These are phyloP conservation scores for Fusarium multiceps DNA, from an alignment of 2,329 filamentous ascomycete genomes.

Conservation along the genomic window DNA sequence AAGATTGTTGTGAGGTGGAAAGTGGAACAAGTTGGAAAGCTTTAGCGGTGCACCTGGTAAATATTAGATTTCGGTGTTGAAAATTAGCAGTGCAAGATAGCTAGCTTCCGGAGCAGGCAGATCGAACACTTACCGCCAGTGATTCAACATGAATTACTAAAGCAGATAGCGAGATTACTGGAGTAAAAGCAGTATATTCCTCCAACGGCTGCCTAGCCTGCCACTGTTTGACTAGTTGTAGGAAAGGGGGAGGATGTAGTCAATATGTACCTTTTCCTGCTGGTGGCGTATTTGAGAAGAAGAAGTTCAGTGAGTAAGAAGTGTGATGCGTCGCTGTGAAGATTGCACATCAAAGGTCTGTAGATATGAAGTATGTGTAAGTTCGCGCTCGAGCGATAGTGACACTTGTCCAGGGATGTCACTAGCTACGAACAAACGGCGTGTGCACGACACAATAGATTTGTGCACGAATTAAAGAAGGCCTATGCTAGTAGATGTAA, in stretches of 20 bases:
- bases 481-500: not conserved
- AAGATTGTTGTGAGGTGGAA: not conserved
- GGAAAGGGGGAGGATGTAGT: not conserved
- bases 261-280: not conserved
- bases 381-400: not conserved
- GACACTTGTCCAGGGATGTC: not conserved
- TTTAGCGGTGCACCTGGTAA: conserved; percentile 3
- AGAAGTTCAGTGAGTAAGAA: not conserved
- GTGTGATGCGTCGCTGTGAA: not conserved
- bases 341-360: not conserved
- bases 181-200: not conserved
- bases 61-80: not conserved
- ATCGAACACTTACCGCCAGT: not conserved
- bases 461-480: too few relatives aligned
- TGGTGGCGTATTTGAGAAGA: not conserved
- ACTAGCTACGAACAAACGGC: not conserved
- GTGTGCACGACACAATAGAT: not conserved
- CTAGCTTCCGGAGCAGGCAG: not conserved
- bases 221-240: not conserved
- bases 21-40: not conserved
- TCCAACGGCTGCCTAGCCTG: not conserved
- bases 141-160: not conserved
- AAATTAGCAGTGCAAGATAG: not conserved
- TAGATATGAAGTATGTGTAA: not conserved
- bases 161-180: too few relatives aligned